These are phyloP conservation scores for Retiboletus fuscus DNA, from an alignment of 1,284 basidiomycete genomes.

Conservation along the genomic window DNA sequence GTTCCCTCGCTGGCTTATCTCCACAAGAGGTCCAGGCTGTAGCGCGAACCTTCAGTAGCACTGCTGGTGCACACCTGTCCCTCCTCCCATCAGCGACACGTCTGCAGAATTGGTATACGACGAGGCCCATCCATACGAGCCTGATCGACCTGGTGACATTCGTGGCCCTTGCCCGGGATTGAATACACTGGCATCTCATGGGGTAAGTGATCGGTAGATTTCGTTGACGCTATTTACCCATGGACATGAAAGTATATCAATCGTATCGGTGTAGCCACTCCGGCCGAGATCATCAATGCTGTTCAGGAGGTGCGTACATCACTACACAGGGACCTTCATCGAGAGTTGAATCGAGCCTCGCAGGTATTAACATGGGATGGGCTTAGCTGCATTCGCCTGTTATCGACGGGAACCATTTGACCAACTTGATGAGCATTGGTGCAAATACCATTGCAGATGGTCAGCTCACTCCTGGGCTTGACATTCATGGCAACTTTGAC, in stretches of 20 bases:
- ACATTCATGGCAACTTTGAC: slow-evolving; percentile 39
- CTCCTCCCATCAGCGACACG: slow-evolving; percentile 40
- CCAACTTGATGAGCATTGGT: slow-evolving; percentile 45
- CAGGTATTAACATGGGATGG: slow-evolving; percentile 47
- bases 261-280: slow-evolving; percentile 47
- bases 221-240: neutral
- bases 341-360: neutral
- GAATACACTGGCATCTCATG: slow-evolving; percentile 60
- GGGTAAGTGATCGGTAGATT: slow-evolving; percentile 34
- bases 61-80: slow-evolving; percentile 43
- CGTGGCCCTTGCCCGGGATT: slow-evolving; percentile 63
- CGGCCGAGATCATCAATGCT: slow-evolving; percentile 44
- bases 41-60: slow-evolving; percentile 32
- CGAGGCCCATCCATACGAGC: slow-evolving; percentile 34
- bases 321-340: neutral
- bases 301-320: slow-evolving; percentile 33
- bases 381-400: too few relatives aligned
- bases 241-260: slow-evolving; percentile 36
- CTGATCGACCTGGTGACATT: slow-evolving; percentile 40
- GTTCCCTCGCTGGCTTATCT: slow-evolving; percentile 40
- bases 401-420: slow-evolving; percentile 45
- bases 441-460: slow-evolving; percentile 38
- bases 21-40: slow-evolving; percentile 28
- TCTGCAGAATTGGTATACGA: slow-evolving; percentile 45
- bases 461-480: slow-evolving; percentile 36